Conservation (phyloP, 805 yeast species). For the Candida sonorensis region DNA sequence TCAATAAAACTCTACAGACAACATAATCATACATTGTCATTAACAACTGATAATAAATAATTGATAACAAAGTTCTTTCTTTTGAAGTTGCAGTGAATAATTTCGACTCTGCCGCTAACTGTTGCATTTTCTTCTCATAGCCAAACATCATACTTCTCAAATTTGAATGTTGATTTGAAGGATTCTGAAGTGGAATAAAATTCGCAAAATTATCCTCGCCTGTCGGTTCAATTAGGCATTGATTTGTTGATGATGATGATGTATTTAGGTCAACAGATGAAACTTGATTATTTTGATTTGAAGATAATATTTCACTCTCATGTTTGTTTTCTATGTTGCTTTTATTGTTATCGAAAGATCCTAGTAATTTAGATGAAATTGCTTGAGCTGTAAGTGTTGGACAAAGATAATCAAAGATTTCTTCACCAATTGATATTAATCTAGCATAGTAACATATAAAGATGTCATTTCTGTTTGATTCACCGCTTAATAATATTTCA, state of each 20-base stretch:
- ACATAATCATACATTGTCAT: constrained; percentile 47
- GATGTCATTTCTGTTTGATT: constrained; percentile 31
- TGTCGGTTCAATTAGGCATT: too few species aligned
- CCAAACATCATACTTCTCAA: constrained; percentile 28
- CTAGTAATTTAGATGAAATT: constrained; percentile 1
- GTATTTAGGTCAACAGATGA: too few species aligned
- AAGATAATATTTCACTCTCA: too few species aligned
- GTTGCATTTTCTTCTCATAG: constrained; percentile 36
- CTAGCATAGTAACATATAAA: constrained; percentile 39
- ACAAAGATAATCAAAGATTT: constrained; percentile 34
- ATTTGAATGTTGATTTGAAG: constrained; percentile 16
- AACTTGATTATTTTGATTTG: too few species aligned
- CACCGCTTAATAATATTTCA: constrained; percentile 28
- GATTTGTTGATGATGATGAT: too few species aligned
- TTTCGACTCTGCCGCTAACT: constrained; percentile 34
- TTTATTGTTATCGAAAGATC: background rate
- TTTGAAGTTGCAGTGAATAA: constrained; percentile 28
- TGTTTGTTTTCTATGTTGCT: too few species aligned
- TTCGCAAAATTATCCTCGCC: too few species aligned
- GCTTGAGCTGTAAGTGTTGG: constrained; percentile 20
- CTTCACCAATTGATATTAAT: constrained; percentile 44
- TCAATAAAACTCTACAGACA: constrained; percentile 33
- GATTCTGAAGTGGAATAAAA: constrained; percentile 2
- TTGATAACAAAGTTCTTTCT: constrained; percentile 33
- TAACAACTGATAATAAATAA: constrained; percentile 43